These are phyloP conservation scores for Suhomyces panamericanus DNA, from an alignment of 1,139 yeast species.

Conservation along the genomic window DNA sequence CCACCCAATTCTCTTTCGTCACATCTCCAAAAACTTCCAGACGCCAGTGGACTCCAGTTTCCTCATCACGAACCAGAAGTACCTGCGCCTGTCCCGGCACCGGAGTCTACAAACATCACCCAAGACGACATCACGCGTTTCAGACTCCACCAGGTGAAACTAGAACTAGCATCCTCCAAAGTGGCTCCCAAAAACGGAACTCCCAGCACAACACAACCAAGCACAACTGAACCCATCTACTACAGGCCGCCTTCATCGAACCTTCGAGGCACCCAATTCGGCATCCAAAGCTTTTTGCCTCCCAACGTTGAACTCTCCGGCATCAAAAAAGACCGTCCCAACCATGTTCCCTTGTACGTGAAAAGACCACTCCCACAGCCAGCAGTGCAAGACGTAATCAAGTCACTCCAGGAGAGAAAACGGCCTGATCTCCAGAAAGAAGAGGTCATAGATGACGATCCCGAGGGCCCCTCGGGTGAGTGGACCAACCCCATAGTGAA, in stretches of 20 bases:
- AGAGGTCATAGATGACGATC: constrained; percentile 13
- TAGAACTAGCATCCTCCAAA: constrained; percentile 11
- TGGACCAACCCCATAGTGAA: constrained; percentile 44
- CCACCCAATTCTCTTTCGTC: constrained; percentile 1
- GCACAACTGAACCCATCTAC: constrained; percentile 26
- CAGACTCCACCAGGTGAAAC: constrained; percentile 22
- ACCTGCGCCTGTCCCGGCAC: constrained; percentile 1
- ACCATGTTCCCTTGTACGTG: constrained; percentile 12
- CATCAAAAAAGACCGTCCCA: background rate
- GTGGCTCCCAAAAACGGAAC: background rate
- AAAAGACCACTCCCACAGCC: constrained; percentile 1
- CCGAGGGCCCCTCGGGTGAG: constrained; percentile 34
- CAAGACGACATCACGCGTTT: constrained; percentile 8
- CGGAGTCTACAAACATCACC: background rate
- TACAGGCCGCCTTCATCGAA: constrained; percentile 38
- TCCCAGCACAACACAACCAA: constrained; percentile 10
- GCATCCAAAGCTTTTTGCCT: constrained; percentile 33
- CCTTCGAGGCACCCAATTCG: constrained; percentile 28
- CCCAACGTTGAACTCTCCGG: constrained; percentile 20
- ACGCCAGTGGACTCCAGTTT: constrained; percentile 10
- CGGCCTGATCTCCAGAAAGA: constrained; percentile 11
- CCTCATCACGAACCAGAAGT: constrained; percentile 3
- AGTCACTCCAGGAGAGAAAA: constrained; percentile 6
- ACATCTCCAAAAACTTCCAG: constrained; percentile 12
- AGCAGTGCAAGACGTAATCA: background rate